Evolutionary conservation across 352 stramenopile genomes (phyloP), one percentile per base, ranked within the genome.

Genomic region (Pythium pyrilobum): DNA sequence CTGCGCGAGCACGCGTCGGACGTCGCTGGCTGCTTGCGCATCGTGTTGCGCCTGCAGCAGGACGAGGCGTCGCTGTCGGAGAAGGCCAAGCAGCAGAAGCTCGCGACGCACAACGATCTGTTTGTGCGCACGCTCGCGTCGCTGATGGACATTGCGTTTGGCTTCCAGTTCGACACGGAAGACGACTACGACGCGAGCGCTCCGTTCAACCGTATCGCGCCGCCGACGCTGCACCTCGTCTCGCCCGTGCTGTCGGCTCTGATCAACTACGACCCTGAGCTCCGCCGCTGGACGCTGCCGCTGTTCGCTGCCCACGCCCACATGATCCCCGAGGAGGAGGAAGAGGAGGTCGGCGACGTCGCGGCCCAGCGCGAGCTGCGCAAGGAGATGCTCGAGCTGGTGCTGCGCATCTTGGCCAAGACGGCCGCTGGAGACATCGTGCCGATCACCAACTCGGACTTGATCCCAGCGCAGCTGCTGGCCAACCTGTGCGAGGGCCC

Each of bases 321-420:
- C n/a, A 93, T 92, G 77, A 95, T 95, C 42, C 77, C 79, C 10
- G 78, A 92, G 24, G 85, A 95, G 33, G 85, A 95, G 18, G 85
- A 95, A 28, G 82, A 93, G 55, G 85, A 95, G 60, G 72, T 94
- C n/a, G 85, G 83, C 8, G 85, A 95, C 49, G 74, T 89, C 4
- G 74, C 69, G 1, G 60, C 85, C 0, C 85, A 95, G 61, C 74
- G 81, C 2, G 46, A 91, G 40, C 64, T 95, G 6, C 85, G 83
- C 10, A 64, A 72, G 43, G 71, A 85, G 18, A 92, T 95, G 79
- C 43, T 95, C 36, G 74, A 88, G 23, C 60, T 92, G 15, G 69
- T 67, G 46, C 64, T 95, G 10, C 48, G 79, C 47, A 42, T 92
- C 49, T 64, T 95, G 12, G 67, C 67, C 0, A 73, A 88, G 28